Evolutionary conservation across 2,329 filamentous ascomycete genomes (phyloP), one percentile per base, ranked within the genome.

Genomic region (Magnaporthiopsis rhizophila): DNA sequence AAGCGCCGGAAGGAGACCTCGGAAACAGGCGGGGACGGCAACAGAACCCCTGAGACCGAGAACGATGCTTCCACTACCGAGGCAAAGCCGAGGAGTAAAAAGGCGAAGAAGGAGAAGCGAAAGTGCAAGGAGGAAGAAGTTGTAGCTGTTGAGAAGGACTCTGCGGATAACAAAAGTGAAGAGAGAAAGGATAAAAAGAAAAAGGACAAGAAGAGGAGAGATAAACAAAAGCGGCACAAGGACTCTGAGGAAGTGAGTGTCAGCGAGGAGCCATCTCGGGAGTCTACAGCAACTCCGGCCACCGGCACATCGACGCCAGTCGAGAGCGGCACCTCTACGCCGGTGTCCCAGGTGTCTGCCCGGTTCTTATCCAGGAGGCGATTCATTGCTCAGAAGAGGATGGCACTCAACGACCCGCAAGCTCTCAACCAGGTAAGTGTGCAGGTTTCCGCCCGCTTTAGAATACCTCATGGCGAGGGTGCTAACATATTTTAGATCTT

Each of bases 311-410:
- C 62, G n/a, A 67, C 64, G 66, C 50, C 67, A 65, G 34, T 64
- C 64, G 32, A 65, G 63, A 79, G 76, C 28, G 78, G 75, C 30
- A 78, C 79, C 61, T 78, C 77, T 18, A 72, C 72, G 8, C 71
- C 72, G 32, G 65, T 69, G 21, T 62, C 70, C 21, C 62, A 64
- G 18, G 30, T 81, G 66, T 80, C 83, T 32, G 86, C 83, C 61
- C 84, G 92, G 68, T 90, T 93, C 73, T 84, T 89, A 64, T 86
- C 93, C 60, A 82, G 94, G 67, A 87, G 90, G 69, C 84, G 91
- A 66, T 91, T 93, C 75, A 97, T 98, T 71, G 89, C 89, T 65
- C 91, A 95, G 70, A 98, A 98, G 80, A 88, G 87, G 71, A 86
- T 89, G 79, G 92, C 93, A 2, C 84, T 92, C 65, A 84, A 92